These are phyloP conservation scores for Neurospora crassa DNA, from an alignment of 2,329 filamentous ascomycete species.

Conservation along the genomic window DNA sequence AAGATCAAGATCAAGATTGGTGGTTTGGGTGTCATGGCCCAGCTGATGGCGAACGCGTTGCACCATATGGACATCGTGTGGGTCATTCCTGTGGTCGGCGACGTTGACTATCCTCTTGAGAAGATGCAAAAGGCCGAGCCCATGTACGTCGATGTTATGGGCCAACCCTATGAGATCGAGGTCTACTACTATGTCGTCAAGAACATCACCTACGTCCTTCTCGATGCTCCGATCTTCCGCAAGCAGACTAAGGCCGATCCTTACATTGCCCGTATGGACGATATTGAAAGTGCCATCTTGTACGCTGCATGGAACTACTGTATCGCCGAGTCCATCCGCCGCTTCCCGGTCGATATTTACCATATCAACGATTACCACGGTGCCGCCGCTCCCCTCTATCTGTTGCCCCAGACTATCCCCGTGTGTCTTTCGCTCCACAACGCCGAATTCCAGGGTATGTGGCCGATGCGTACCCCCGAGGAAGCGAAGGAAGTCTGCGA, in stretches of 20 bases:
- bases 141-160: conserved; percentile 53
- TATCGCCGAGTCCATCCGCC: conserved; percentile 52
- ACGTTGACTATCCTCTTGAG: conserved; percentile 53
- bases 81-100: conserved; percentile 54
- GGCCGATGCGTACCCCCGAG: conserved; percentile 54
- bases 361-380: conserved; percentile 30
- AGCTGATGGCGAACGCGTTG: conserved; percentile 57
- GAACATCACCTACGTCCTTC: conserved; percentile 59
- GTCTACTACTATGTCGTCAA: conserved; percentile 54
- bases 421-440: conserved; percentile 58
- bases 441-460: conserved; percentile 59
- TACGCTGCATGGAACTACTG: conserved; percentile 65
- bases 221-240: conserved; percentile 58
- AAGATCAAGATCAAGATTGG: conserved; percentile 63
- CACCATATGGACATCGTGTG: conserved; percentile 56
- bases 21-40: conserved; percentile 60
- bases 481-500: conserved; percentile 54
- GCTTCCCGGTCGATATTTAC: conserved; percentile 39
- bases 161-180: conserved; percentile 48
- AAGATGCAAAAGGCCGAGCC: conserved; percentile 40
- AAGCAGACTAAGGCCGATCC: conserved; percentile 53
- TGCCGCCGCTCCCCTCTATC: conserved; percentile 48
- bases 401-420: conserved; percentile 52
- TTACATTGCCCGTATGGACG: conserved; percentile 60
- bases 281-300: conserved; percentile 57